A percentile compares a stretch with the other conserved stretches of the same genome.
phyloP scores from a whole-genome alignment of 2,329 filamentous ascomycete genomes.

The Penicillium sp. region DNA sequence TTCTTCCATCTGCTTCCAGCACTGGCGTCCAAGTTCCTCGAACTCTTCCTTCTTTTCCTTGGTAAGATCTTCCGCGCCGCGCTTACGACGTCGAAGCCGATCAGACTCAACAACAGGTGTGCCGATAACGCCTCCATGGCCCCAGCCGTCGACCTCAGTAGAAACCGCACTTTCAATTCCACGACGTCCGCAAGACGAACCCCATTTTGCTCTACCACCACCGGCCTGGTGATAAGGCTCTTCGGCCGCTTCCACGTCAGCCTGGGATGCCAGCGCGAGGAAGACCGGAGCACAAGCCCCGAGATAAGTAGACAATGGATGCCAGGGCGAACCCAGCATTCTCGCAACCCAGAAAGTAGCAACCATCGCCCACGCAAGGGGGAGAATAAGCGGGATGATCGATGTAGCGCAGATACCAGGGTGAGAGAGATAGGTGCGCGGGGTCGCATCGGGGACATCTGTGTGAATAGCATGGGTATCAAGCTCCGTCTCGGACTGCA shows the following conservation, averaged over 20 bases:
- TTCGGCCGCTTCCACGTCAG: slow-evolving; percentile 40
- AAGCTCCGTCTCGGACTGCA: slow-evolving; percentile 25
- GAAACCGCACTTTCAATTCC: slow-evolving; percentile 65
- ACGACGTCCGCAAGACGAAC: slow-evolving; percentile 63
- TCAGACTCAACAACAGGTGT: slow-evolving; percentile 54
- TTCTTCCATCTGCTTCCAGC: slow-evolving; percentile 47
- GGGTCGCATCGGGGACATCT: slow-evolving; percentile 34
- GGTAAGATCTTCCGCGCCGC: slow-evolving; percentile 59
- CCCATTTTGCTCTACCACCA: slow-evolving; percentile 74
- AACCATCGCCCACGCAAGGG: slow-evolving; percentile 70
- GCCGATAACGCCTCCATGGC: slow-evolving; percentile 57
- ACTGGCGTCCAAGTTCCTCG: slow-evolving; percentile 43
- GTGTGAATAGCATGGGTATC: slow-evolving; percentile 9
- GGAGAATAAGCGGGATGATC: slow-evolving; percentile 70
- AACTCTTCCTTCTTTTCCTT: slow-evolving; percentile 37
- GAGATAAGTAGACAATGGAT: slow-evolving; percentile 71
- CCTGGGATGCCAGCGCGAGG: slow-evolving; percentile 68
- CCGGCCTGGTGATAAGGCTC: slow-evolving; percentile 57
- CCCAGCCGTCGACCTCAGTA: slow-evolving; percentile 87
- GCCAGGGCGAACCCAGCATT: slow-evolving; percentile 84
- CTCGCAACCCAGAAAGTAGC: slow-evolving; percentile 69
- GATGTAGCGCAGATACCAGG: slow-evolving; percentile 83
- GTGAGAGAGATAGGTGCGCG: slow-evolving; percentile 75
- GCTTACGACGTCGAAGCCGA: slow-evolving; percentile 58
- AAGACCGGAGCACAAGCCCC: slow-evolving; percentile 76